Evolutionary conservation across 2,329 filamentous ascomycete species (phyloP), one percentile per base, ranked within the genome.

Genomic region (Aspergillus fumigatus): DNA sequence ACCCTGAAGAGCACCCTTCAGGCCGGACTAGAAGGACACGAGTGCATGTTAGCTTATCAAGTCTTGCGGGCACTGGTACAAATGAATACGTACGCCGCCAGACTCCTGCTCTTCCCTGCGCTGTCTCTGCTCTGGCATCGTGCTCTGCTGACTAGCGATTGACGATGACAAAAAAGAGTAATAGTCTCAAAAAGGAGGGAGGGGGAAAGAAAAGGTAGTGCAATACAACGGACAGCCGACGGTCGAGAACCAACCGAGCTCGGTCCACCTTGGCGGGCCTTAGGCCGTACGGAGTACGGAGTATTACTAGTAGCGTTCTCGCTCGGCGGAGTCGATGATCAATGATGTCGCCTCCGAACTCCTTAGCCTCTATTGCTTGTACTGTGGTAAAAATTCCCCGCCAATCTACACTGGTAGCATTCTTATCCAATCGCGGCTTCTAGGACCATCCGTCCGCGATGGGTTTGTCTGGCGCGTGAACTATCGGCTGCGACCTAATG

Each of bases 1-100:
- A 59, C 80, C 82, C 70, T 86, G 84, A 56, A 82, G 66, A 55
- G 77, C 70, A 27, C 78, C 67, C 61, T 73, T 73, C 57, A 78
- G 65, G 62, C 70, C 67, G 59, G 71, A 75, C 77, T 79, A 64
- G 50, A 62, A 32, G 48, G 55, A 43, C 38, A 27, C 14, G 50
- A 54, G 53, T 41, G 65, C 70, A 57, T 71, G 65, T 56, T 50
- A 59, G 56, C 53, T 21, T 21, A 55, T 40, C 17, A 45, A 48
- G 29, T n/a, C 51, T 47, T 51, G 41, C 51, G 8, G 35, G 48
- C 53, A 21, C n/a, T 4, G 25, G 6, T 48, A 55, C 49, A 4
- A 52, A 23, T 17, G 52, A 27, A 62, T 58, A 69, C 69, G 48
- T 63, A 73, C 69, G 60, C 64, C 58, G 56, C 65, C 60, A 23